Conservation (phyloP, 768 basidiomycete genomes). For the Tulasnella sp. region DNA sequence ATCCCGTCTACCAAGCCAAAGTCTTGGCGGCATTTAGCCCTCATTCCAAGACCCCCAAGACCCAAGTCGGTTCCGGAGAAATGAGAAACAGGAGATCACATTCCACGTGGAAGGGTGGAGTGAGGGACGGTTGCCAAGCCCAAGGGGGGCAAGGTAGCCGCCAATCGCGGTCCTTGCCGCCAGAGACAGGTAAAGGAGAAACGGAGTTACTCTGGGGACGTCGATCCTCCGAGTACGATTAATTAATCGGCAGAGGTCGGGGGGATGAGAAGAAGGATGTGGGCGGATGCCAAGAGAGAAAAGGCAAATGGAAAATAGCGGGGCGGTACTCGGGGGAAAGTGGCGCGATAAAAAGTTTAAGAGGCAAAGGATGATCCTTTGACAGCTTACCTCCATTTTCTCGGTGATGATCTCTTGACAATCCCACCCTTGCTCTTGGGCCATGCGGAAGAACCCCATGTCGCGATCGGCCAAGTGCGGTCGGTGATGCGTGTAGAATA, state of each 20-base stretch:
- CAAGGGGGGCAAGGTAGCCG: not conserved
- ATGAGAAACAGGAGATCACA: not conserved
- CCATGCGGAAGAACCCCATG: constrained; percentile 77
- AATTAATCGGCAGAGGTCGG: not conserved
- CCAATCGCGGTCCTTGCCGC: not conserved
- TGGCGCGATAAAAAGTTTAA: not conserved
- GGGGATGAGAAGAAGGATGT: not conserved
- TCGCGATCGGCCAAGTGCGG: constrained; percentile 83
- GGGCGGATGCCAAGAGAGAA: not conserved
- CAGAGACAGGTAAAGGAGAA: not conserved
- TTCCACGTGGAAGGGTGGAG: not conserved
- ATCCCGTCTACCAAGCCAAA: not conserved
- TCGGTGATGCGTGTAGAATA: constrained; percentile 88
- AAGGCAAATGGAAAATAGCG: constrained; percentile 21
- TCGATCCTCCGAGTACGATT: not conserved
- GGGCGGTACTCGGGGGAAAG: not conserved
- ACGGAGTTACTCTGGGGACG: not conserved
- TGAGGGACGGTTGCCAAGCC: not conserved
- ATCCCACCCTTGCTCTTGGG: constrained; percentile 64
- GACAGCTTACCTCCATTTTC: constrained; percentile 59
- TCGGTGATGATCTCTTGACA: constrained; percentile 70
- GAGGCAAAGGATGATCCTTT: not conserved
- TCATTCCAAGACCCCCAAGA: not conserved
- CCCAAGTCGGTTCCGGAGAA: not conserved
- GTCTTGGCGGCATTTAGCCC: not conserved